Base-by-base conservation (phyloP, 352 stramenopile species). In the Phytophthora colocasiae region DNA sequence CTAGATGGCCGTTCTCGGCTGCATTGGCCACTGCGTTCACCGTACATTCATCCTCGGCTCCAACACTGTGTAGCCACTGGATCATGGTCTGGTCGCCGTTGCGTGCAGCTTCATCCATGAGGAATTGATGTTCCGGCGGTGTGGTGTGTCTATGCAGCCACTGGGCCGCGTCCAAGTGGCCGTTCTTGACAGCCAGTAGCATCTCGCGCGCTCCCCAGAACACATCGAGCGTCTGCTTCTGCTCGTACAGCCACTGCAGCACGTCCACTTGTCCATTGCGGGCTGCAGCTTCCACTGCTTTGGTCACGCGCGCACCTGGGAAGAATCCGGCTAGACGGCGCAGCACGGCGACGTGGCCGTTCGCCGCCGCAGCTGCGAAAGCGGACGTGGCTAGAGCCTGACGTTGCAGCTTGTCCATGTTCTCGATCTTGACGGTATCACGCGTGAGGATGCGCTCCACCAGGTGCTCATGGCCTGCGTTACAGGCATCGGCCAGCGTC, bases 41-140 rank as follows among this genome's bases (percentile, higher is more conserved):
- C 12, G 64, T 71, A 43, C 53, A 77, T n/a, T 73, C 70, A 7
- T 83, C 72, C 1, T 19, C 36, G 3, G 51, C 60, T 6, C 58
- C 43, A 27, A 75, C 54, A 15, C 48, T 38, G 32, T 83, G 61
- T 11, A 88, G 55, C 72, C 75, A 86, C 10, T 57, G 47, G n/a
- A 88, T 66, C 19, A 83, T 73, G 4, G 41, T 24, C 58, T 83
- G 40, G 32, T 81, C 64, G 6, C 79, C 79, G n/a, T 75, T 52
- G 31, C 60, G 66, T 0, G 74, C 79, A 0, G 78, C 75, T 19
- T 68, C 53, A 45, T 79, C 69, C n/a, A 77, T 69, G 9, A 71
- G 40, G 27, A 57, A 71, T 22, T 71, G 62, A 17, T 75, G 61
- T 58, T 73, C 68, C 39, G 68, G 66, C 36, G 61, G 45, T 61